phyloP scores from a whole-genome alignment of 345 rosid species.

The Rhizophora apiculata region DNA sequence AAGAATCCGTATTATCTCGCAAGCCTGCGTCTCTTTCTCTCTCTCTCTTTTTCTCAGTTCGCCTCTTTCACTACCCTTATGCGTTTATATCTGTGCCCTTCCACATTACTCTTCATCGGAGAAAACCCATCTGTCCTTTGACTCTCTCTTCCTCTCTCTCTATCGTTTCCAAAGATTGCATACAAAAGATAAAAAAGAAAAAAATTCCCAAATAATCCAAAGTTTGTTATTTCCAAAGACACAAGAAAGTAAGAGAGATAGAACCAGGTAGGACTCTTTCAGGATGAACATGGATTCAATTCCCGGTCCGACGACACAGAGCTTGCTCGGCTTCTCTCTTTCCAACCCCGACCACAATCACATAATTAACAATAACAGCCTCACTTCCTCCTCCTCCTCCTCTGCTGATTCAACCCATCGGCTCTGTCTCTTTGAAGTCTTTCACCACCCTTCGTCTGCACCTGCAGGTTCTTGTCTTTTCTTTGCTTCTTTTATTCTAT shows the following conservation, averaged over 20 bases:
- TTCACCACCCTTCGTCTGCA: constrained; percentile 7
- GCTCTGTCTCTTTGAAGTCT: constrained; percentile 21
- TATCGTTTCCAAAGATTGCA: neutral
- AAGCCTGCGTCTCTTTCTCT: neutral
- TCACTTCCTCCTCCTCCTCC: neutral
- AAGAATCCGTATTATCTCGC: too few relatives aligned
- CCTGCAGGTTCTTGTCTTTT: constrained; percentile 25
- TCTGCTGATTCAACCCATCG: constrained; percentile 11
- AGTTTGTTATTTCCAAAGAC: constrained; percentile 12
- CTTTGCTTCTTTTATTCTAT: constrained; percentile 1
- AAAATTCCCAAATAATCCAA: too few relatives aligned
- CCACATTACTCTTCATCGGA: neutral
- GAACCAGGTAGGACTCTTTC: neutral
- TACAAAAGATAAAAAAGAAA: neutral
- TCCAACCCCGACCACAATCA: constrained; percentile 16
- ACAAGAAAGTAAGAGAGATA: neutral
- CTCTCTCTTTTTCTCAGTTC: neutral
- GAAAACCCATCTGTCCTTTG: neutral
- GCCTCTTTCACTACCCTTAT: neutral
- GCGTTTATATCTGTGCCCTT: constrained; percentile 24
- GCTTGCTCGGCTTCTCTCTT: constrained; percentile 31
- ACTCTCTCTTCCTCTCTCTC: neutral
- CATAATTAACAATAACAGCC: neutral
- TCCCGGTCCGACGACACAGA: constrained; percentile 1
- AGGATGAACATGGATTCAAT: constrained; percentile 13